Base-by-base conservation (phyloP, 192 early-diverging fungal genomes). In the Coemansia sp. region DNA sequence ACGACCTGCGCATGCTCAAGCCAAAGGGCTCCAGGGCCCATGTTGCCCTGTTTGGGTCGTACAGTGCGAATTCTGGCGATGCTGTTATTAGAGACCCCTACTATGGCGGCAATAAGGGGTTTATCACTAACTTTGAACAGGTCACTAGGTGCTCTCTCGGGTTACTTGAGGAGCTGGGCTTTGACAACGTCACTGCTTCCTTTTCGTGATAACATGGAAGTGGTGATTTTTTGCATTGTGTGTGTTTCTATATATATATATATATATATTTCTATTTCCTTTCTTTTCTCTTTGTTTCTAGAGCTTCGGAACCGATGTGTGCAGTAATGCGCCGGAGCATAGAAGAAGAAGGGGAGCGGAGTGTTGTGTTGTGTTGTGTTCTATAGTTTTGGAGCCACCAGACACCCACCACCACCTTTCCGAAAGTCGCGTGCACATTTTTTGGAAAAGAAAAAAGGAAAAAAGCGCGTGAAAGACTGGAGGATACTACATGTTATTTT, bases 1-100 rank as follows among this genome's bases (percentile, higher is more conserved):
- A 65, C 5, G 85, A 93, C 68, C 63, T 92, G 45, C 72, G 84
- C 68, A 67, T 55, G 1, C 65, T 80, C 36, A 65, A 78, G 69
- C 85, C 87, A 0, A 51, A 60, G 41, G 74, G 73, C 0, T 73
- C 74, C 32, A 77, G 51, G 16, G 83, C 83, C 6, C 45, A 56
- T 8, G 65, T 72, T 37, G 68, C 62, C 18, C 43, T 84, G 67
- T 84, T 84, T 67, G 83, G 83, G 21, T 56, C 70, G 32, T 84
- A 74, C 49, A 72, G 73, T 41, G 47, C 43, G 16, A 18, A 59
- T 10, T 16, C 41, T 1, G 63, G 41, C 0, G 74, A 73, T 40
- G 16, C 48, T 36, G 73, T 82, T 5, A 78, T 82, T n/a, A 61
- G 64, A 41, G 77, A 83, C 46, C 84, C 84, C 41, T 85, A 83